Evolutionary conservation across 305 asterid species (phyloP).

Genomic region (Solanum hybrid): DNA sequence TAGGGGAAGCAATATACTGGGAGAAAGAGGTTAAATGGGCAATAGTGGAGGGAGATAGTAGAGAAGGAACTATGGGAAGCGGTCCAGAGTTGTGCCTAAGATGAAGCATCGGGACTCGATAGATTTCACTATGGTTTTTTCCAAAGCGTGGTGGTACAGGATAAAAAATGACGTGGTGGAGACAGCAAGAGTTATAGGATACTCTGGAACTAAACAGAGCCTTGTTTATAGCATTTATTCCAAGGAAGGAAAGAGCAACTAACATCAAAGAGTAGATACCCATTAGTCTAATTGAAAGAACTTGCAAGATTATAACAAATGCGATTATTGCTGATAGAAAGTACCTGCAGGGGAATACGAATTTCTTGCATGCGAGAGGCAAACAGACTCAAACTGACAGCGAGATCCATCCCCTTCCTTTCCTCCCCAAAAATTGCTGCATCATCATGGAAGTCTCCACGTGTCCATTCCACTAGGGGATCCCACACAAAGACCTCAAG

Average conservation of each 20-base stretch:
- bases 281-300: neutral
- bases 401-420: conserved; percentile 99
- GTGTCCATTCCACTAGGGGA: conserved; percentile 99
- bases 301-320: neutral
- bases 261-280: neutral
- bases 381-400: conserved; percentile 97
- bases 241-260: neutral
- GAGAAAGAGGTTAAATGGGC: neutral
- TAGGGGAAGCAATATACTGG: neutral
- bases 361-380: conserved; percentile 99
- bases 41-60: neutral
- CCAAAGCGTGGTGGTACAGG: neutral
- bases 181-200: neutral
- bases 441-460: conserved; percentile 96
- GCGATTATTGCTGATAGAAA: neutral
- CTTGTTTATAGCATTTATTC: neutral
- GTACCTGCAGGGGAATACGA: conserved; percentile 96
- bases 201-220: neutral
- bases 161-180: neutral
- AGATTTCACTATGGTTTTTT: neutral
- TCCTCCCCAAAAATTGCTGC: conserved; percentile 99
- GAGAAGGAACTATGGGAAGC: neutral
- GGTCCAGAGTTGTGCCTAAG: neutral
- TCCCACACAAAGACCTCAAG: conserved; percentile 97
- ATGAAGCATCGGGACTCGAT: neutral